phyloP scores from a whole-genome alignment of 2,329 filamentous ascomycete species.

The Rhynchosporium agropyri region DNA sequence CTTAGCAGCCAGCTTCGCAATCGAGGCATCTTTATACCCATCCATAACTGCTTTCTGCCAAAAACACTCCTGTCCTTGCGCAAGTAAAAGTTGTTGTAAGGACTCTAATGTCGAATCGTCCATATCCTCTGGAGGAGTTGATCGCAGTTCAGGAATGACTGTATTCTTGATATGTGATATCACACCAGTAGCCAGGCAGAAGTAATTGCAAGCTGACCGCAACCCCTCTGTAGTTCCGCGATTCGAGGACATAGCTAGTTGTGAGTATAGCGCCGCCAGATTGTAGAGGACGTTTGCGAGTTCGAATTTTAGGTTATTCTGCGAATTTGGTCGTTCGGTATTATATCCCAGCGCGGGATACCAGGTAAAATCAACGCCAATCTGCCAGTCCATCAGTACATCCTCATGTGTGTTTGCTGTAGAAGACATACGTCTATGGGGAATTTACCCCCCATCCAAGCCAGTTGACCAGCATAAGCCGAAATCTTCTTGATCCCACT shows the following conservation, averaged over 20 bases:
- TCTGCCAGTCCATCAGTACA: conserved; percentile 51
- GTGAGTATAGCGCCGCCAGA: conserved; percentile 88
- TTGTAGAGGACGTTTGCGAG: conserved; percentile 93
- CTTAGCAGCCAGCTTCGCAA: conserved; percentile 86
- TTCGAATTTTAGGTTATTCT: conserved; percentile 76
- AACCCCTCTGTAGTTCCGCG: conserved; percentile 79
- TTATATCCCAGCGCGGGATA: conserved; percentile 93
- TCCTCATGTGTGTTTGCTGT: background rate
- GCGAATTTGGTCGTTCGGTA: conserved; percentile 68
- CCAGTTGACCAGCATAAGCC: conserved; percentile 86
- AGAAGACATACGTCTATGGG: conserved; percentile 75
- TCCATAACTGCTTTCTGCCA: conserved; percentile 98
- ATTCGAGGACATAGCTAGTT: conserved; percentile 82
- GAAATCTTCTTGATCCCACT: conserved; percentile 89
- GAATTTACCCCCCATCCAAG: conserved; percentile 94
- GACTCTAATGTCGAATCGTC: conserved; percentile 84
- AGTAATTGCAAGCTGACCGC: conserved; percentile 86
- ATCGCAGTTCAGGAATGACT: conserved; percentile 80
- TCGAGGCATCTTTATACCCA: conserved; percentile 86
- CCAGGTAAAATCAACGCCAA: conserved; percentile 95
- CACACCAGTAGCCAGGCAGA: conserved; percentile 84
- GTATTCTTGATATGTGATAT: conserved; percentile 75
- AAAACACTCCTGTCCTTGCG: conserved; percentile 95
- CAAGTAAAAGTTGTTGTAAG: conserved; percentile 79
- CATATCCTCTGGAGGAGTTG: conserved; percentile 92